Evolutionary conservation across 345 rosid species (phyloP).

Genomic region (Pugionium dolabratum): DNA sequence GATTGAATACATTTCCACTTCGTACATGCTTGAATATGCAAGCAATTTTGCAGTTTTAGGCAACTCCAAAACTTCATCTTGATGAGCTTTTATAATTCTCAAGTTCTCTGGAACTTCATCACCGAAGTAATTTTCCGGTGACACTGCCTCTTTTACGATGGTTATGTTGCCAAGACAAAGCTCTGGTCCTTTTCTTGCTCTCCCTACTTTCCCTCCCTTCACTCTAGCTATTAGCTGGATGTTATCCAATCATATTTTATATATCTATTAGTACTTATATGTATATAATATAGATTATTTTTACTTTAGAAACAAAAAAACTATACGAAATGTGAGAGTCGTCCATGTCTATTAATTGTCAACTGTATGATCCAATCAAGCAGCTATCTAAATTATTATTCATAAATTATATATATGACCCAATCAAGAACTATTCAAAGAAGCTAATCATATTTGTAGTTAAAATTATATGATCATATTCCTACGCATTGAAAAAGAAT

Average conservation of each 20-base stretch:
- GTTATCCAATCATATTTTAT: not conserved
- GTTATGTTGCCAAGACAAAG: constrained; percentile 65
- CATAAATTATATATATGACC: not conserved
- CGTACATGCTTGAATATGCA: constrained; percentile 75
- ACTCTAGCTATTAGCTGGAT: constrained; percentile 72
- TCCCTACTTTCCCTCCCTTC: constrained; percentile 70
- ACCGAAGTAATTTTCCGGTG: constrained; percentile 31
- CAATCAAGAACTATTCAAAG: constrained; percentile 4
- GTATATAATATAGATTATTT: too few relatives aligned
- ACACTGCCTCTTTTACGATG: constrained; percentile 50
- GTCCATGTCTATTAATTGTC: not conserved
- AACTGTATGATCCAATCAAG: constrained; percentile 5
- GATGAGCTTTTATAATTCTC: constrained; percentile 68
- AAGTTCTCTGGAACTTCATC: constrained; percentile 51
- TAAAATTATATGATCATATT: not conserved
- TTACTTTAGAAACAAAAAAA: not conserved
- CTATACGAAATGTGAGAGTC: not conserved
- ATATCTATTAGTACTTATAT: not conserved
- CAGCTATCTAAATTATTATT: not conserved
- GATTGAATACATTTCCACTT: constrained; percentile 65
- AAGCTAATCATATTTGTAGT: not conserved
- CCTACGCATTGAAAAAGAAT: not conserved
- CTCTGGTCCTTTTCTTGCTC: constrained; percentile 69
- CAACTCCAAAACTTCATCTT: constrained; percentile 79
- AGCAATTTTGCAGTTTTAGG: constrained; percentile 67